A percentile compares a stretch with the other conserved stretches of the same genome.
phyloP scores from a whole-genome alignment of 2,329 filamentous ascomycete genomes.

The Fusarium clavum region DNA sequence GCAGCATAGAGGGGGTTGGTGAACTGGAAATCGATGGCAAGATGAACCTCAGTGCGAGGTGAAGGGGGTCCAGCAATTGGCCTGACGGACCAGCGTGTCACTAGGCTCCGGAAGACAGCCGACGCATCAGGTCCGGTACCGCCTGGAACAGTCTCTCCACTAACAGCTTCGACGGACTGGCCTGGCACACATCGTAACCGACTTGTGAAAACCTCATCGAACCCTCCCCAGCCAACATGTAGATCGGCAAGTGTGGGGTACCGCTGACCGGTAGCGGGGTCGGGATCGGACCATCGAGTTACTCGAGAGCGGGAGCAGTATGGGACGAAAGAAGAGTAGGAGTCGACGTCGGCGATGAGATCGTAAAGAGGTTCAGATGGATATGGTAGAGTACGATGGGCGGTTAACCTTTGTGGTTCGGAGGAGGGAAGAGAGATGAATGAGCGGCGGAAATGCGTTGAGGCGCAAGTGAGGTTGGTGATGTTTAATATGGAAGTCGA shows the following conservation, averaged over 20 bases:
- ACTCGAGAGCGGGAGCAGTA: slow-evolving; percentile 85
- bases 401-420: slow-evolving; percentile 73
- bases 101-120: slow-evolving; percentile 73
- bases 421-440: slow-evolving; percentile 53
- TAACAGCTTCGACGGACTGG: slow-evolving; percentile 80
- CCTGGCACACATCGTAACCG: slow-evolving; percentile 81
- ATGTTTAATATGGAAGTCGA: slow-evolving; percentile 25
- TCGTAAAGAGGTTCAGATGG: slow-evolving; percentile 77
- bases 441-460: slow-evolving; percentile 50
- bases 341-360: slow-evolving; percentile 88
- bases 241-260: slow-evolving; percentile 83
- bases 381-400: slow-evolving; percentile 82
- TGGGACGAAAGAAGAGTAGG: slow-evolving; percentile 89
- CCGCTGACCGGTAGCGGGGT: slow-evolving; percentile 58
- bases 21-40: slow-evolving; percentile 86
- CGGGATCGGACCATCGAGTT: slow-evolving; percentile 74
- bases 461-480: slow-evolving; percentile 35
- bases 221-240: slow-evolving; percentile 84
- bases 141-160: slow-evolving; percentile 65
- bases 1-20: slow-evolving; percentile 88
- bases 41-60: slow-evolving; percentile 73
- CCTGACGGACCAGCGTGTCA: slow-evolving; percentile 75
- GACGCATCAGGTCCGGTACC: slow-evolving; percentile 55
- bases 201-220: slow-evolving; percentile 86
- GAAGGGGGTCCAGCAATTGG: slow-evolving; percentile 51